A percentile compares a stretch with the other conserved stretches of the same genome.
phyloP scores from a whole-genome alignment of 331 rosid species.

The Pyracantha coccinea region DNA sequence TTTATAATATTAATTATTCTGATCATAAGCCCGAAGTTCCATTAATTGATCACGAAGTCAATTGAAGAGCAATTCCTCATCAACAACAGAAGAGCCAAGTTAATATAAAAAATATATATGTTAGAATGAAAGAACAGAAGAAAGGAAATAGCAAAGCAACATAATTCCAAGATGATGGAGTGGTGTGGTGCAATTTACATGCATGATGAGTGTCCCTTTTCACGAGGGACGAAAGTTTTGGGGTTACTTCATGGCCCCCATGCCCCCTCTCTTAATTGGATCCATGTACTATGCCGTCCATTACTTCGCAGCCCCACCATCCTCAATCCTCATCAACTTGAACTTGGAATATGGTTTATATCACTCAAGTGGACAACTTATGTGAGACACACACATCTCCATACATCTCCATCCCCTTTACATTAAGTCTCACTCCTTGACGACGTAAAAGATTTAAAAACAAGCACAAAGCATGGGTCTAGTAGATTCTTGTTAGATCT shows the following conservation, averaged over 20 bases:
- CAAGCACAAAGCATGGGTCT: too few relatives aligned
- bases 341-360: constrained; percentile 27
- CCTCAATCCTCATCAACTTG: constrained; percentile 41
- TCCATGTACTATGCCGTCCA: constrained; percentile 55
- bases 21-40: too few relatives aligned
- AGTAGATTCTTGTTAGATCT: too few relatives aligned
- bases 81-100: too few relatives aligned
- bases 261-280: constrained; percentile 30
- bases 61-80: too few relatives aligned
- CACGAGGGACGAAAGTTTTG: constrained; percentile 50
- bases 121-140: constrained; percentile 31
- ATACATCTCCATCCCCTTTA: too few relatives aligned
- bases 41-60: too few relatives aligned
- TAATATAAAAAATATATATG: constrained; percentile 11
- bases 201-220: constrained; percentile 60
- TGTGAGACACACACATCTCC: too few relatives aligned
- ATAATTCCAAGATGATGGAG: constrained; percentile 51
- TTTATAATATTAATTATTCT: too few relatives aligned
- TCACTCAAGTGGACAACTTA: too few relatives aligned
- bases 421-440: too few relatives aligned
- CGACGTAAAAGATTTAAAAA: too few relatives aligned
- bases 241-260: constrained; percentile 56
- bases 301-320: constrained; percentile 35
- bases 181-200: not conserved
- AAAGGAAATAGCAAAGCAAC: constrained; percentile 32